Evolutionary conservation across 1,139 yeast genomes (phyloP).

Genomic region (Yamadazyma oceani): DNA sequence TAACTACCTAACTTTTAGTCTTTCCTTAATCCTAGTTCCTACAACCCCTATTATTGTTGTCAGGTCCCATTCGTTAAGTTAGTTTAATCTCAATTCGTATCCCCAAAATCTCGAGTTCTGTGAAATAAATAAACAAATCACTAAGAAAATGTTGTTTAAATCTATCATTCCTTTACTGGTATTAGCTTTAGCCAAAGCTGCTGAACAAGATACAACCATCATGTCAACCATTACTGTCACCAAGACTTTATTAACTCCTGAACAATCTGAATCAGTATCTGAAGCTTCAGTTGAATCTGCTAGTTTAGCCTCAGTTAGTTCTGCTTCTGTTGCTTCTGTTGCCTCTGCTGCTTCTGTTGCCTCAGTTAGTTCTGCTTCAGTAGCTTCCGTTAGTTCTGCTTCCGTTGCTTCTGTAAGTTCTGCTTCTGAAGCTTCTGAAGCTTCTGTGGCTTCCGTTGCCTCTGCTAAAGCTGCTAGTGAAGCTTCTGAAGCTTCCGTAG

Average conservation of each 20-base stretch:
- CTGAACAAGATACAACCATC: slow-evolving; percentile 45
- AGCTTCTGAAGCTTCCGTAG: slow-evolving; percentile 16
- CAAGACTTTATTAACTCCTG: slow-evolving; percentile 43
- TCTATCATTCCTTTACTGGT: slow-evolving; percentile 22
- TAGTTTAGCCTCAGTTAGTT: slow-evolving; percentile 16
- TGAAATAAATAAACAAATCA: slow-evolving; percentile 1
- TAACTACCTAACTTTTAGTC: slow-evolving; percentile 24
- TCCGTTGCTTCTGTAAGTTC: slow-evolving; percentile 15
- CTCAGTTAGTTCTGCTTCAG: slow-evolving; percentile 16
- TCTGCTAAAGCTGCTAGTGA: slow-evolving; percentile 17
- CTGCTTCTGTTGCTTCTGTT: slow-evolving; percentile 20
- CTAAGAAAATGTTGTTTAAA: slow-evolving; percentile 29
- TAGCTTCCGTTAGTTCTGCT: slow-evolving; percentile 13
- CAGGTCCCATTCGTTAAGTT: neutral
- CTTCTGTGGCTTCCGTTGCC: slow-evolving; percentile 15
- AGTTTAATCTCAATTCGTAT: too few relatives aligned
- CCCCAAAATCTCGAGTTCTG: neutral
- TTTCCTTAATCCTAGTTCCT: slow-evolving; percentile 18
- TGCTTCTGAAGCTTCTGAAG: slow-evolving; percentile 17
- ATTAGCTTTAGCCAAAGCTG: slow-evolving; percentile 29
- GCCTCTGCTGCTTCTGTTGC: slow-evolving; percentile 18
- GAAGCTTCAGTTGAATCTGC: slow-evolving; percentile 21
- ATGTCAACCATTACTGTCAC: slow-evolving; percentile 43
- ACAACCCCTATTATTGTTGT: slow-evolving; percentile 2
- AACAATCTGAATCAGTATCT: slow-evolving; percentile 33